Base-by-base conservation (phyloP, 2,329 filamentous ascomycete genomes). In the Cyclaneusma minus region DNA sequence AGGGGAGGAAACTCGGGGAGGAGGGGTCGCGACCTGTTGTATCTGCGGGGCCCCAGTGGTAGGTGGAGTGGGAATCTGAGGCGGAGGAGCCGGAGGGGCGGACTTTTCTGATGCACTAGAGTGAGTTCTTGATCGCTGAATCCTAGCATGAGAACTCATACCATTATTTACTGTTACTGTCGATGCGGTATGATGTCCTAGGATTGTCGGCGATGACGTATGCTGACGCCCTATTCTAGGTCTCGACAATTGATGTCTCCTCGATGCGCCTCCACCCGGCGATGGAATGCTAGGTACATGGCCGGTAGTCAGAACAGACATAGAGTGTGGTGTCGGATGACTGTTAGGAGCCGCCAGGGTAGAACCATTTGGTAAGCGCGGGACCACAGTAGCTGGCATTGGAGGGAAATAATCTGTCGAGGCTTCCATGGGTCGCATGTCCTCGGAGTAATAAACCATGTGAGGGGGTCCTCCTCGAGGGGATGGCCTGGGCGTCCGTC, bases 351-450 rank as follows among this genome's bases (percentile, higher is more conserved):
- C 17, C 16, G n/a, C n/a, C n/a, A n/a, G n/a, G 25, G 38, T 38
- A 28, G 45, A 26, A 13, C 50, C 42, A 36, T 39, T 40, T 29
- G 45, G 44, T 21, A 42, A 45, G n/a, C 43, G 39, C 18, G 18
- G 8, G 9, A 25, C 25, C 16, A 34, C 27, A 10, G 32, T 26
- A 16, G 51, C 55, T 26, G 67, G 53, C 63, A 72, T 76, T 13
- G 76, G 75, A 16, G 82, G 79, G 41, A 92, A 93, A 49, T 93
- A 93, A 42, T 89, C 84, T 24, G 68, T 68, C 14, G 73, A 75
- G 31, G 60, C 64, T 47, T 87, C 79, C 4, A 65, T 59, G 7
- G 78, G 77, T 17, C 69, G 59, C 12, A 58, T 55, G 13, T 80
- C 73, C 15, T 83, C 76, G 35, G 60, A 51, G 43, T 68, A 66